phyloP scores from a whole-genome alignment of 2,329 filamentous ascomycete species.

The Colletotrichum limetticola region DNA sequence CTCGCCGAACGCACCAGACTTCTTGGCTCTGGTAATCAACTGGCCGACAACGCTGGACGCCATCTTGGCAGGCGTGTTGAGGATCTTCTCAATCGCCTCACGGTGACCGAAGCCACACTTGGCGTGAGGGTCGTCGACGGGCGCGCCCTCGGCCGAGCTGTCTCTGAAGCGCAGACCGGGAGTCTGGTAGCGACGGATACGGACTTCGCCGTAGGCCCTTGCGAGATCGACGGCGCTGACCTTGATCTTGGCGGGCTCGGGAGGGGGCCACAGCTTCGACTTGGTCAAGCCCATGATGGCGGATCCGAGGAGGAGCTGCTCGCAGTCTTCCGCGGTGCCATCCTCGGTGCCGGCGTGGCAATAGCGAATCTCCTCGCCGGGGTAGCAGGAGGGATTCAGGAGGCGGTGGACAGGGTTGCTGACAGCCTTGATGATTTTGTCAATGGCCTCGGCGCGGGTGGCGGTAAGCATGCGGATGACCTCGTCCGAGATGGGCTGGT shows the following conservation, averaged over 20 bases:
- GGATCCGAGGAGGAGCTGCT: constrained; percentile 32
- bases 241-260: constrained; percentile 28
- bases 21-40: constrained; percentile 29
- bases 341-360: constrained; percentile 32
- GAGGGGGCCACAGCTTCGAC: constrained; percentile 23
- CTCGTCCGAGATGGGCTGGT: constrained; percentile 29
- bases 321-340: constrained; percentile 31
- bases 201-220: constrained; percentile 25
- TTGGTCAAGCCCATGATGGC: constrained; percentile 34
- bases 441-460: constrained; percentile 30
- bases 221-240: constrained; percentile 33
- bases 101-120: constrained; percentile 31
- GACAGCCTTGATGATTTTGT: constrained; percentile 33
- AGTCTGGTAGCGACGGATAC: constrained; percentile 33
- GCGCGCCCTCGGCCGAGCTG: constrained; percentile 12
- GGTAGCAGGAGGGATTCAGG: constrained; percentile 31
- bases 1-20: constrained; percentile 25
- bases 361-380: constrained; percentile 28
- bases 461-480: constrained; percentile 28
- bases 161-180: constrained; percentile 31
- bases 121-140: constrained; percentile 26
- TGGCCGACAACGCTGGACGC: constrained; percentile 22
- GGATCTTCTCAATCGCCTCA: constrained; percentile 30
- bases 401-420: constrained; percentile 34
- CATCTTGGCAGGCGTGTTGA: constrained; percentile 31